These are phyloP conservation scores for Tuber melanosporum DNA, from an alignment of 495 filamentous ascomycete species.

Conservation along the genomic window DNA sequence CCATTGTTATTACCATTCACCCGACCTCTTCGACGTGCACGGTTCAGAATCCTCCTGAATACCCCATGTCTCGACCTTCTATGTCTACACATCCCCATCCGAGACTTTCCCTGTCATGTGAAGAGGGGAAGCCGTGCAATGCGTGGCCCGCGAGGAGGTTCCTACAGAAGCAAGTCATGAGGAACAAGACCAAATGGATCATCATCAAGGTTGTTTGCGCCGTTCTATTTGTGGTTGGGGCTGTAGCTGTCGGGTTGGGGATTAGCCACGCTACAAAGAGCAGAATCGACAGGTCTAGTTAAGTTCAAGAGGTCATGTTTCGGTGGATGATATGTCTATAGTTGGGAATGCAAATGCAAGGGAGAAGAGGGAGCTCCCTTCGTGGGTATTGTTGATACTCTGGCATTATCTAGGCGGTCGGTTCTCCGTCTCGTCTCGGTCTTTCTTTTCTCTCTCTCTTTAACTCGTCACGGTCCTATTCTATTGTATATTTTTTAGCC, in stretches of 20 bases:
- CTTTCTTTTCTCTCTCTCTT: neutral
- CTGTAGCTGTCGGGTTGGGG: constrained; percentile 39
- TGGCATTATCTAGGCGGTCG: neutral
- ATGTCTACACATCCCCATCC: constrained; percentile 32
- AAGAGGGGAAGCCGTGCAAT: constrained; percentile 29
- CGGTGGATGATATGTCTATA: neutral
- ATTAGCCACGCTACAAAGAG: constrained; percentile 37
- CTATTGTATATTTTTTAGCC: constrained; percentile 6
- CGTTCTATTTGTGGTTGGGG: constrained; percentile 36
- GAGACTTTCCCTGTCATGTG: constrained; percentile 24
- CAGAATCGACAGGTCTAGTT: neutral
- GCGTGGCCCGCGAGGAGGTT: constrained; percentile 40
- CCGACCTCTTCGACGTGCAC: constrained; percentile 21
- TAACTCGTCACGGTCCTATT: neutral
- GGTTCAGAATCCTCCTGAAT: constrained; percentile 24
- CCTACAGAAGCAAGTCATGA: constrained; percentile 34
- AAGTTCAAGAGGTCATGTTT: neutral
- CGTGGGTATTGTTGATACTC: neutral
- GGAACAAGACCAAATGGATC: constrained; percentile 41
- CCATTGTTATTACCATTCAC: constrained; percentile 39
- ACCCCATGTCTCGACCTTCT: constrained; percentile 20
- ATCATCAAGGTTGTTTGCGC: constrained; percentile 38
- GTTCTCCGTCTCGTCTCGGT: neutral
- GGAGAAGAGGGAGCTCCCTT: neutral
- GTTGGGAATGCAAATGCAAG: neutral